phyloP scores from a whole-genome alignment of 1,139 yeast genomes.

The Wickerhamomyces sp. region DNA sequence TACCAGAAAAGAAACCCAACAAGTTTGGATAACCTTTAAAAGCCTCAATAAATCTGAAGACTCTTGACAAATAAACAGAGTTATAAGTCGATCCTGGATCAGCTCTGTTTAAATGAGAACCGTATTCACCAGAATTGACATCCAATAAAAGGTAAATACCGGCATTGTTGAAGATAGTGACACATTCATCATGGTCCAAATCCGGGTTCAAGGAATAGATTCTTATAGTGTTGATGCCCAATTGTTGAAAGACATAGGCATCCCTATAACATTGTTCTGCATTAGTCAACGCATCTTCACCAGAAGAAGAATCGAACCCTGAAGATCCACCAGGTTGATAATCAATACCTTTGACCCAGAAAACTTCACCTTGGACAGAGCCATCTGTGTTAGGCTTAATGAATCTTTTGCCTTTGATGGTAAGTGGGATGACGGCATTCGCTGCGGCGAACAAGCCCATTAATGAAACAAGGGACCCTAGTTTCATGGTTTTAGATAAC shows the following conservation, averaged over 20 bases:
- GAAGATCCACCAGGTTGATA: constrained; percentile 75
- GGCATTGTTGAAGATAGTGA: constrained; percentile 79
- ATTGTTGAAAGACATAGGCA: constrained; percentile 66
- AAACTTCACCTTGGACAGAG: constrained; percentile 39
- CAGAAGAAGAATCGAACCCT: constrained; percentile 36
- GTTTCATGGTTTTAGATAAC: not conserved
- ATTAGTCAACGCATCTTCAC: constrained; percentile 68
- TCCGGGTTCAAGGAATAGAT: constrained; percentile 75
- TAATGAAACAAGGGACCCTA: not conserved
- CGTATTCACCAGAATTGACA: constrained; percentile 70
- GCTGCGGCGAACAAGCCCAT: constrained; percentile 6
- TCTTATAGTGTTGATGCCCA: constrained; percentile 70
- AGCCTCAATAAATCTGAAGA: constrained; percentile 77
- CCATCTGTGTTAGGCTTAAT: constrained; percentile 39
- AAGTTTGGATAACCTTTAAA: constrained; percentile 79
- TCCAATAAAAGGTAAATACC: constrained; percentile 87
- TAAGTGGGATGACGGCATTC: constrained; percentile 41
- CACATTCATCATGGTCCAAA: constrained; percentile 79
- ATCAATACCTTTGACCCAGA: constrained; percentile 56
- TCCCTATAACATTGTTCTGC: constrained; percentile 73
- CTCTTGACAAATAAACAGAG: constrained; percentile 60
- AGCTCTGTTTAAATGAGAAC: constrained; percentile 66
- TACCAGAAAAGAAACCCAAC: constrained; percentile 90
- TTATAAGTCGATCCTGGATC: constrained; percentile 70
- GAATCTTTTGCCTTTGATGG: constrained; percentile 40